A percentile compares a stretch with the other conserved stretches of the same genome.
Conservation (phyloP, 2,329 filamentous ascomycete species). For the Xylaria sp. region DNA sequence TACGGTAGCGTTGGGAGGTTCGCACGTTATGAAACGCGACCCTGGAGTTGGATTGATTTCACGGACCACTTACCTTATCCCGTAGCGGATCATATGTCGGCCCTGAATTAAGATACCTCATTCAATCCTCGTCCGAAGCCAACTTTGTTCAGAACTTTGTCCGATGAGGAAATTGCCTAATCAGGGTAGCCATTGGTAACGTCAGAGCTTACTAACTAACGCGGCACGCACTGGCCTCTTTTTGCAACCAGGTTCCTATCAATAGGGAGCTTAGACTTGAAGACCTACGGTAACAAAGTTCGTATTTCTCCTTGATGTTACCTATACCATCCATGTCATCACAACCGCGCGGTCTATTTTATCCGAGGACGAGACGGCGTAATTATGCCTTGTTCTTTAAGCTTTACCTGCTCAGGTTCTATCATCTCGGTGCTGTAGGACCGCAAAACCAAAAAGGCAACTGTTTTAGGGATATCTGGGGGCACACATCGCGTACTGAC, state of each 20-base stretch:
- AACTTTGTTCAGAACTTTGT: conserved; percentile 6
- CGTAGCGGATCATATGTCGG: conserved; percentile 1
- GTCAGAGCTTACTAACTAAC: conserved; percentile 18
- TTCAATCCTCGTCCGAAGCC: not conserved
- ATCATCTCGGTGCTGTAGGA: conserved; percentile 4
- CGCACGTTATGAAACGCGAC: conserved; percentile 3
- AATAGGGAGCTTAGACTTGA: not conserved
- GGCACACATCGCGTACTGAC: not conserved
- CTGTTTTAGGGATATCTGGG: conserved; percentile 8
- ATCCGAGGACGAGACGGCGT: conserved; percentile 5
- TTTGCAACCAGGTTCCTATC: not conserved
- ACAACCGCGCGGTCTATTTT: not conserved
- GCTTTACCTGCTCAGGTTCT: not conserved
- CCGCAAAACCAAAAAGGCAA: not conserved
- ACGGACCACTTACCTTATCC: conserved; percentile 1
- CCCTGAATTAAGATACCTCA: not conserved
- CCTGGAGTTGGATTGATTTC: not conserved
- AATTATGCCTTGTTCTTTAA: not conserved
- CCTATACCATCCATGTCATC: conserved; percentile 2
- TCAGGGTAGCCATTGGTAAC: conserved; percentile 21
- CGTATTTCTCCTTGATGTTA: not conserved
- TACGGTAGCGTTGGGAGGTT: conserved; percentile 6
- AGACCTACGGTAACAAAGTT: not conserved
- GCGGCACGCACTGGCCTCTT: not conserved
- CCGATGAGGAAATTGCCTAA: conserved; percentile 27